Evolutionary conservation across 768 basidiomycete genomes (phyloP).

Genomic region (Pulveroboletus sp.): DNA sequence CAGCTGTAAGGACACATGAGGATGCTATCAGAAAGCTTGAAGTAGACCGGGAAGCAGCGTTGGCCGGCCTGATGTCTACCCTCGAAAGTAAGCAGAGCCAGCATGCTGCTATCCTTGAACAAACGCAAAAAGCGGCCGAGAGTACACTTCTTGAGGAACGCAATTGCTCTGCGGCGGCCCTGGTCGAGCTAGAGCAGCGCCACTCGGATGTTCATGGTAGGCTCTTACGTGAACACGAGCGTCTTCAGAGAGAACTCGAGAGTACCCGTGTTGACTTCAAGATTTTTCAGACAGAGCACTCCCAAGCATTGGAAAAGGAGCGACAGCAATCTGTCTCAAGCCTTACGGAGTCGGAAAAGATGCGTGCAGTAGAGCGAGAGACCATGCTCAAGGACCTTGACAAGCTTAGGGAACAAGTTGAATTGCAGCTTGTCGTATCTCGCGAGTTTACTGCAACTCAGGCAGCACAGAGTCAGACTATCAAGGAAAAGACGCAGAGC

Average conservation of each 20-base stretch:
- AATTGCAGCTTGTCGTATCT: constrained; percentile 44
- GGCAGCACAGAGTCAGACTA: constrained; percentile 41
- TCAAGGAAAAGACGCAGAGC: constrained; percentile 46
- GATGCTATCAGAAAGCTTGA: constrained; percentile 38
- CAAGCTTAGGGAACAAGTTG: constrained; percentile 46
- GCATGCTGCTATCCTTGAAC: constrained; percentile 36
- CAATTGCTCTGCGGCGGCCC: constrained; percentile 36
- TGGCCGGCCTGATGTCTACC: constrained; percentile 38
- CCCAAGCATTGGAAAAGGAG: constrained; percentile 23
- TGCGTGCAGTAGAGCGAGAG: constrained; percentile 20
- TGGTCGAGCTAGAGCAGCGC: constrained; percentile 48
- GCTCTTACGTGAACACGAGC: constrained; percentile 33
- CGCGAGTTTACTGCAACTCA: constrained; percentile 37
- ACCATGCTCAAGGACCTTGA: constrained; percentile 45
- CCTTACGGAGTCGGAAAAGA: constrained; percentile 16
- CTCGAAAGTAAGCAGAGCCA: constrained; percentile 36
- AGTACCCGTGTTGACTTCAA: constrained; percentile 44
- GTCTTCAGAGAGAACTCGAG: constrained; percentile 51
- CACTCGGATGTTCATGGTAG: constrained; percentile 47
- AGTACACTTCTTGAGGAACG: constrained; percentile 43
- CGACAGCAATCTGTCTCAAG: constrained; percentile 22
- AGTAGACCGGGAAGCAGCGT: constrained; percentile 44
- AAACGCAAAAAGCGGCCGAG: constrained; percentile 30
- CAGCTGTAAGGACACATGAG: constrained; percentile 39
- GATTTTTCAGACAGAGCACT: constrained; percentile 20